Percentiles rank a stretch among this genome's conserved stretches.
Evolutionary conservation across 768 basidiomycete genomes (phyloP).

Genomic region (Boletus rubescentipes): DNA sequence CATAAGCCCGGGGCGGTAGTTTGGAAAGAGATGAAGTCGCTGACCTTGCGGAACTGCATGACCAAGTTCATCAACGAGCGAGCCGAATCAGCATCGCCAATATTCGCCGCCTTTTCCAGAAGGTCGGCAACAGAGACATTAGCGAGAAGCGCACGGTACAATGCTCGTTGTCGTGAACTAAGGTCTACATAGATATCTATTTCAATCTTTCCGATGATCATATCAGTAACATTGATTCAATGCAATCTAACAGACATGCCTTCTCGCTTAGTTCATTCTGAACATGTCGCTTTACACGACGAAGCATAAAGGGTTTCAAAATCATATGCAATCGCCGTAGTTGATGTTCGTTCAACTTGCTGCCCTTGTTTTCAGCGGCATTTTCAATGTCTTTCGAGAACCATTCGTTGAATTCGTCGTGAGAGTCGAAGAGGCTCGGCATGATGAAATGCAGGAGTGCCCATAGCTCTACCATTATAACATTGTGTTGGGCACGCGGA

Average conservation of each 20-base stretch:
- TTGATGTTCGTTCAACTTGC: constrained; percentile 93
- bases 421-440: constrained; percentile 98
- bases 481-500: constrained; percentile 3
- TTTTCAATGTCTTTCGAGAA: constrained; percentile 99
- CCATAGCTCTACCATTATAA: constrained; percentile 75
- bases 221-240: constrained; percentile 81
- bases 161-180: constrained; percentile 84
- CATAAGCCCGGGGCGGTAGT: constrained; percentile 3
- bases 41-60: constrained; percentile 98
- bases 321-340: constrained; percentile 96
- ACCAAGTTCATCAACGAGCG: constrained; percentile 98
- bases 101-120: constrained; percentile 87
- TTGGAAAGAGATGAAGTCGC: constrained; percentile 9
- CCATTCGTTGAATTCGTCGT: constrained; percentile 99
- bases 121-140: constrained; percentile 96
- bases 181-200: constrained; percentile 93
- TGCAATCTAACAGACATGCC: constrained; percentile 42
- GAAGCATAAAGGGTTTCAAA: constrained; percentile 97
- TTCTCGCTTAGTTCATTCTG: constrained; percentile 99
- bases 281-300: constrained; percentile 97
- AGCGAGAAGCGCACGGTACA: constrained; percentile 87
- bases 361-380: constrained; percentile 86
- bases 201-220: constrained; percentile 85
- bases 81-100: constrained; percentile 88
- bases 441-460: constrained; percentile 99